Evolutionary conservation across 140 eudicot species (phyloP), one percentile per base, ranked within the genome.

Genomic region (Ambrosia hybrid): DNA sequence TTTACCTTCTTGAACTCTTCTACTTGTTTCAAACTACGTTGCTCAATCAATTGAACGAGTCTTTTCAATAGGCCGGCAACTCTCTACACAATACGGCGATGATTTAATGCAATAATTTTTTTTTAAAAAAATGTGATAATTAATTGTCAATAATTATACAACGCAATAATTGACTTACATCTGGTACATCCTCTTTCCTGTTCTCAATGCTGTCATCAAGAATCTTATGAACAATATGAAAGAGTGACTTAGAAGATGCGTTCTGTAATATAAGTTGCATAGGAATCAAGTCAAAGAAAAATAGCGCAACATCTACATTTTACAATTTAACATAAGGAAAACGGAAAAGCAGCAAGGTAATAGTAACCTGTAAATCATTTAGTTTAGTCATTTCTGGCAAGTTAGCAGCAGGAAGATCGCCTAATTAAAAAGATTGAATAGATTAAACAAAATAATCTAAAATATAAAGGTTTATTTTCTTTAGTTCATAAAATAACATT

Each of bases 11-110:
- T 87, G 79, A 88, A 74, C 51, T 76, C 78, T 49, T 84, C 96
- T 48, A 74, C 81, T 78, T 90, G 94, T 72, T 67, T 84, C 0
- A 86, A 90, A 73, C 78, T 76, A 16, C 96, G 88, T 45, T 74
- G 94, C 76, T 93, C 96, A 68, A 88, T 88, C 83, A 87, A 91
- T 77, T 83, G 90, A 61, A 93, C 82, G 21, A 88, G 91, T 38
- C 73, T 72, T 80, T 85, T 90, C 78, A 93, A 78, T 62, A 90
- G 71, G 55, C 77, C 76, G 58, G 94, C 97, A 48, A 88, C 95
- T 67, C 94, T 82, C 98, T 93, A 74, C 65, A 65, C 21, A 46
- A 67, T 10, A 49, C 30, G 62, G 62, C 79, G 48, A 70, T 58
- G 26, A 21, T 16, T 37, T 62, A 30, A 43, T 43, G 48, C 9